phyloP scores from a whole-genome alignment of 306 rosid genomes.

The Medicago arabica region DNA sequence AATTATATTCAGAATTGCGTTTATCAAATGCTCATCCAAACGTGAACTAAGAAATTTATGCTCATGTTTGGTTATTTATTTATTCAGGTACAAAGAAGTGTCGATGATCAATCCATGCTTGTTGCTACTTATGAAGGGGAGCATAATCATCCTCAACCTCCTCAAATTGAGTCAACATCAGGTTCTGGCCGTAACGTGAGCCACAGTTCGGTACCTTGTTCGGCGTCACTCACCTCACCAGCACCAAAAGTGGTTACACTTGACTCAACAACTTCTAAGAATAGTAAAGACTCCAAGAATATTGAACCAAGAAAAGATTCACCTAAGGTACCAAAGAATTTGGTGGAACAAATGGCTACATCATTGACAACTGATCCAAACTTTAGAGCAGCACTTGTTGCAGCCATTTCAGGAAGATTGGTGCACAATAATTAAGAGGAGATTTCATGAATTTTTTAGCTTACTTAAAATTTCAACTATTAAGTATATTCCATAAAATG shows the following conservation, averaged over 20 bases:
- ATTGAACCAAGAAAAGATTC: slow-evolving; percentile 55
- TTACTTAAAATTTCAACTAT: slow-evolving; percentile 35
- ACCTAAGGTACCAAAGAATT: slow-evolving; percentile 60
- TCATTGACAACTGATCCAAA: slow-evolving; percentile 93
- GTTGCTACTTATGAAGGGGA: slow-evolving; percentile 99
- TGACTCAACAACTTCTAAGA: slow-evolving; percentile 66
- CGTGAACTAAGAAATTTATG: not conserved
- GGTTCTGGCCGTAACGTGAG: slow-evolving; percentile 54
- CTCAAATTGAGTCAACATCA: slow-evolving; percentile 65
- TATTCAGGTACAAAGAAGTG: slow-evolving; percentile 92
- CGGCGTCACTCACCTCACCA: slow-evolving; percentile 54
- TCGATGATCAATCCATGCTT: slow-evolving; percentile 82
- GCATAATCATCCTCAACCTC: slow-evolving; percentile 80
- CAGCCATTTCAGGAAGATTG: slow-evolving; percentile 89
- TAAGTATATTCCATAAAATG: slow-evolving; percentile 33
- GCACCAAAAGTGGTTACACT: slow-evolving; percentile 58
- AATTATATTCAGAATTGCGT: not conserved
- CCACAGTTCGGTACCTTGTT: slow-evolving; percentile 51
- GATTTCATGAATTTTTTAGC: slow-evolving; percentile 36
- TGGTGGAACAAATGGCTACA: slow-evolving; percentile 96
- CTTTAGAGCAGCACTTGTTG: slow-evolving; percentile 90
- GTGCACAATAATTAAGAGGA: slow-evolving; percentile 48
- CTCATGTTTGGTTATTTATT: slow-evolving; percentile 33
- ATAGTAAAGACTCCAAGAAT: slow-evolving; percentile 46
- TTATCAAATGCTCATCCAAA: not conserved